phyloP scores from a whole-genome alignment of 1,284 basidiomycete genomes.

The Malassezia dermatis region DNA sequence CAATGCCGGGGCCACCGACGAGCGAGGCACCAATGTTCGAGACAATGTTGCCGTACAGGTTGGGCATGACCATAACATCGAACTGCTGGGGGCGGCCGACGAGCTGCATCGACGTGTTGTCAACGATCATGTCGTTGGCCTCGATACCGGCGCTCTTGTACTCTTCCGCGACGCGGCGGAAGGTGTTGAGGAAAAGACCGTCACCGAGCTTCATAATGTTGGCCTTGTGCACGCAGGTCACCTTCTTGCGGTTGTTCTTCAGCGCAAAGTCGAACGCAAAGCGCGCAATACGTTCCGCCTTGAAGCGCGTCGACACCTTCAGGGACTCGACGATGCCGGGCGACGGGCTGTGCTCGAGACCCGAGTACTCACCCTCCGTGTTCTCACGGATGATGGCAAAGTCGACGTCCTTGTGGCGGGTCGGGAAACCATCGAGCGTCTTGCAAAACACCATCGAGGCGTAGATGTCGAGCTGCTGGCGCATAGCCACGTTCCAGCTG shows the following conservation, averaged over 20 bases:
- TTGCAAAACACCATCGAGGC: conserved; percentile 97
- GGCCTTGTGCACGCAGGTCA: conserved; percentile 99
- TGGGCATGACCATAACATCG: conserved; percentile 99
- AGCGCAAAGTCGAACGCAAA: conserved; percentile 99
- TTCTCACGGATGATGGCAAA: conserved; percentile 99
- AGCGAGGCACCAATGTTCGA: conserved; percentile 97
- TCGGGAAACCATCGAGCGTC: conserved; percentile 90
- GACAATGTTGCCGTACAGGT: conserved; percentile 87
- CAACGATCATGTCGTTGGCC: conserved; percentile 97
- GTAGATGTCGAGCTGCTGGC: conserved; percentile 97
- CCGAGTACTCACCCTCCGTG: conserved; percentile 99
- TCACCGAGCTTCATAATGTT: conserved; percentile 99
- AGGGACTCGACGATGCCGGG: conserved; percentile 97
- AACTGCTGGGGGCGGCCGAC: conserved; percentile 90
- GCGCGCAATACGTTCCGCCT: conserved; percentile 90
- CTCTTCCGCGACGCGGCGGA: conserved; percentile 82
- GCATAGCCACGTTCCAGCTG: conserved; percentile 99
- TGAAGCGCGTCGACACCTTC: conserved; percentile 90
- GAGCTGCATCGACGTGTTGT: conserved; percentile 99
- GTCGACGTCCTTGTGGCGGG: conserved; percentile 91
- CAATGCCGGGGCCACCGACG: conserved; percentile 92
- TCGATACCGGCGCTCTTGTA: conserved; percentile 87
- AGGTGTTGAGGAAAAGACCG: conserved; percentile 97
- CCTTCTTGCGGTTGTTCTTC: conserved; percentile 99
- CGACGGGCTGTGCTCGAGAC: conserved; percentile 84